Conservation (phyloP, 2,329 filamentous ascomycete species). For the Plectosphaerella plurivora region DNA sequence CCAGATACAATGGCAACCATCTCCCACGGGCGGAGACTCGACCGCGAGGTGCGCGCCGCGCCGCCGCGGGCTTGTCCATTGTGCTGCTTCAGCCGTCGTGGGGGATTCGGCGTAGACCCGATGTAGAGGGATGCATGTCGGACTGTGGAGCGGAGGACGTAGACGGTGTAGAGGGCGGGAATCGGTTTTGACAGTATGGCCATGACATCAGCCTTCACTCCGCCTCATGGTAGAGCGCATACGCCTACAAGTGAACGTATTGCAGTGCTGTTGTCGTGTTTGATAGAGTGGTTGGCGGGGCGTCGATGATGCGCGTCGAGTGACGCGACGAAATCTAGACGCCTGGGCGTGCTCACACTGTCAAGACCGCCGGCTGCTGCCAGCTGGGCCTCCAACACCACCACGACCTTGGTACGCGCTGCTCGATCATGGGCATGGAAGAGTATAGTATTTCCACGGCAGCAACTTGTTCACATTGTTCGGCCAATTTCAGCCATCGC, state of each 20-base stretch:
- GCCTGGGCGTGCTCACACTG: no score
- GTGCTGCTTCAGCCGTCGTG: conserved; percentile 81
- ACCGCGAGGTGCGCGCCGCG: conserved; percentile 67
- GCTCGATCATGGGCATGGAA: no score
- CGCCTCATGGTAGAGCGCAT: conserved; percentile 9
- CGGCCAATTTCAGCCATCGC: no score
- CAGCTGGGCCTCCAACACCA: no score
- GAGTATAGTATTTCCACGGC: no score
- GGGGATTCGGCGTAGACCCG: conserved; percentile 86
- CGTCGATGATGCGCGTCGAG: background rate
- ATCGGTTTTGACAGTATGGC: conserved; percentile 51
- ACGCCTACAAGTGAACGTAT: background rate
- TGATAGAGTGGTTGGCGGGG: conserved; percentile 1
- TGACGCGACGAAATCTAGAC: no score
- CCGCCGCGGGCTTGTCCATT: conserved; percentile 83
- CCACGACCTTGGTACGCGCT: no score
- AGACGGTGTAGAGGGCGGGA: conserved; percentile 89
- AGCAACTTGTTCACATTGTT: no score
- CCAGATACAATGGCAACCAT: conserved; percentile 84
- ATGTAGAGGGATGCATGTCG: conserved; percentile 73
- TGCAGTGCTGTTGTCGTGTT: background rate
- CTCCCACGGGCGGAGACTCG: conserved; percentile 77
- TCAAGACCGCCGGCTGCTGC: no score
- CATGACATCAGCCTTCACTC: conserved; percentile 26
- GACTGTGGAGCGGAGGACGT: conserved; percentile 81